Evolutionary conservation across 2,329 filamentous ascomycete genomes (phyloP), one percentile per base, ranked within the genome.

Genomic region (Xylaria sp.): DNA sequence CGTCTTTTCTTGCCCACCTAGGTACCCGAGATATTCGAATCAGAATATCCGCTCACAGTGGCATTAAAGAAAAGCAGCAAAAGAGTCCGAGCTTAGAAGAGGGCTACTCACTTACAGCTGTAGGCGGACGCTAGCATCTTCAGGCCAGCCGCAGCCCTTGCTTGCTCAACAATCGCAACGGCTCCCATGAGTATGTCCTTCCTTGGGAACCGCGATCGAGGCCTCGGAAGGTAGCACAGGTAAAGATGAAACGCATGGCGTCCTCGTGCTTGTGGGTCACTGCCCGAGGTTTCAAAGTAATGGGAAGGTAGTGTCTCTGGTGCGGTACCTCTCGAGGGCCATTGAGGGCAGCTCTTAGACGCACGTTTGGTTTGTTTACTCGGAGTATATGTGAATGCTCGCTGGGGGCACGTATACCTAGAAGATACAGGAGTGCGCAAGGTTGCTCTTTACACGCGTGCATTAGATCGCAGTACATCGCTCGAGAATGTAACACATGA

Each of bases 201-300:
- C 51, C 33, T 11, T 1, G 11, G 27, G 25, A 31, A 33, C 8
- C 11, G 17, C 10, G 17, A 21, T 11, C 19, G n/a, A 44, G 17
- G 31, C 25, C 11, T 48, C 4, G 17, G 44, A 51, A 51, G 49
- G 48, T 56, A 15, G 41, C n/a, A 54, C 48, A 46, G 27, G 29
- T 9, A 23, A 46, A 46, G 5, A 11, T 61, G 61, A 61, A 61
- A 57, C 58, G 10, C 19, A 57, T 46, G 48, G 41, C 13, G 54
- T 29, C 61, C 61, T 58, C 57, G 56, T 60, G 57, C 53, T 23
- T 43, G 40, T 54, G 48, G 31, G 47, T 29, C 47, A 15, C 47
- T 53, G 8, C 23, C 15, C 53, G 9, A 5, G 13, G 46, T 49
- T 35, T 11, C 31, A 53, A 31, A 37, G 29, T 37, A 35, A 13